Evolutionary conservation across 495 filamentous ascomycete species (phyloP), one percentile per base, ranked within the genome.

Genomic region (Penicillium paxilli): DNA sequence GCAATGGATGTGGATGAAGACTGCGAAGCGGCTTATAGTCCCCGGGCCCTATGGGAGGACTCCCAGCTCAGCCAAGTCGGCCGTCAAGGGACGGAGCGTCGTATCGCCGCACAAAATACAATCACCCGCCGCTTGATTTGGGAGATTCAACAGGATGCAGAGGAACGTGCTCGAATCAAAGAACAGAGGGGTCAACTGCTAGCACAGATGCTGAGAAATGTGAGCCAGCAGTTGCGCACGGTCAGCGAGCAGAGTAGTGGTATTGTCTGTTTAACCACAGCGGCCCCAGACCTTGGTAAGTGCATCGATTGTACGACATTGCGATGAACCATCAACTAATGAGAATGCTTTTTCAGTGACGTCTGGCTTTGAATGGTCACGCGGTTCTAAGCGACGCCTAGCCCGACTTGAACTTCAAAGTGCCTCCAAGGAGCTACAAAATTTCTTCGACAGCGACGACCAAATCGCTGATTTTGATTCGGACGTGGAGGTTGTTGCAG

Each of bases 111-210:
- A 8, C 67, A 76, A 47, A 74, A 70, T 23, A 70, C 73, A 7
- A 63, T 74, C 24, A 73, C 67, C 4, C 67, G 72, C 12, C 72
- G 70, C 14, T 48, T 77, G 4, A 71, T 77, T 20, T 78, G 75
- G 73, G 73, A 76, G 30, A 73, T 74, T 4, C 70, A 74, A 44
- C 61, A 71, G 23, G 64, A 75, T 52, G 67, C 66, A 10, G 67
- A 67, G 16, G 61, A 71, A 14, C 66, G 71, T 5, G 48, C 37
- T 12, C 57, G 59, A 14, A 62, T 74, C 44, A 52, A 56, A 19
- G 32, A 65, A 14, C 62, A 64, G 5, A 60, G 67, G 21, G 64
- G 65, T 4, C 46, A 52, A 21, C 57, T 74, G 21, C 51, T 77
- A 21, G 44, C 54, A 20, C 47, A 72, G 14, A 62, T 70, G 57